Evolutionary conservation across 139 green algal species (phyloP).

Genomic region (Haematococcus lacustris): DNA sequence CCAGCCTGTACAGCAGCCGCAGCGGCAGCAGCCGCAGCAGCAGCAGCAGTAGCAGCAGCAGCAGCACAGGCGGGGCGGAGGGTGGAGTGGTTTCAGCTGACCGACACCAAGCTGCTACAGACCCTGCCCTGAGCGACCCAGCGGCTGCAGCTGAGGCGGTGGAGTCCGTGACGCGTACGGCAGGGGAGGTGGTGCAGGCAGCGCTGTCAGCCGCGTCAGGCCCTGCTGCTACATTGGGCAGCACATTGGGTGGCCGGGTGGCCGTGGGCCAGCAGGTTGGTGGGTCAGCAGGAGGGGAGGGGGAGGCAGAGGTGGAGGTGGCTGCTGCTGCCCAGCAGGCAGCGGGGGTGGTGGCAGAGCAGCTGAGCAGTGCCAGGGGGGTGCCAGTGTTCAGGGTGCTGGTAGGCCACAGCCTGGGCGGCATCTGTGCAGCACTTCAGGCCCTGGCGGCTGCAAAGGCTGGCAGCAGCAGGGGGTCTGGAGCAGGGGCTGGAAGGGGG

Average conservation of each 20-base stretch:
- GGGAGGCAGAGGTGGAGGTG: constrained; percentile 6
- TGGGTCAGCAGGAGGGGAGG: constrained; percentile 3
- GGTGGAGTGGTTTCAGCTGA: too few species aligned
- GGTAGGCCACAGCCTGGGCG: constrained; percentile 73
- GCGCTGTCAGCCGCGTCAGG: not conserved
- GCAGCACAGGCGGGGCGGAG: too few species aligned
- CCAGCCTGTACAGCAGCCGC: not conserved
- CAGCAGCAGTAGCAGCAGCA: not conserved
- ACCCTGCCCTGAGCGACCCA: not conserved
- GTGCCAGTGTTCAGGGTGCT: constrained; percentile 35
- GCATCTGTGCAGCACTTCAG: constrained; percentile 50
- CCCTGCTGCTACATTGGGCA: not conserved
- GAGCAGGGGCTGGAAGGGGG: constrained; percentile 58
- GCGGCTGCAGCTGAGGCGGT: not conserved
- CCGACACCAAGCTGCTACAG: not conserved
- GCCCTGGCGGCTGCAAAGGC: constrained; percentile 6
- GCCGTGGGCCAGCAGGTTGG: not conserved
- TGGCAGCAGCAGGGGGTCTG: not conserved
- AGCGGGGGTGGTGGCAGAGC: not conserved
- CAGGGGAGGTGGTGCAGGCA: not conserved
- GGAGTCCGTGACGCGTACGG: not conserved
- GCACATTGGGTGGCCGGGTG: not conserved
- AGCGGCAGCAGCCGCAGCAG: not conserved
- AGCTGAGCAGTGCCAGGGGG: not conserved
- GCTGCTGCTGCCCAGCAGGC: not conserved